Base-by-base conservation (phyloP, 2,329 filamentous ascomycete genomes). In the Mycosphaerella sp. region DNA sequence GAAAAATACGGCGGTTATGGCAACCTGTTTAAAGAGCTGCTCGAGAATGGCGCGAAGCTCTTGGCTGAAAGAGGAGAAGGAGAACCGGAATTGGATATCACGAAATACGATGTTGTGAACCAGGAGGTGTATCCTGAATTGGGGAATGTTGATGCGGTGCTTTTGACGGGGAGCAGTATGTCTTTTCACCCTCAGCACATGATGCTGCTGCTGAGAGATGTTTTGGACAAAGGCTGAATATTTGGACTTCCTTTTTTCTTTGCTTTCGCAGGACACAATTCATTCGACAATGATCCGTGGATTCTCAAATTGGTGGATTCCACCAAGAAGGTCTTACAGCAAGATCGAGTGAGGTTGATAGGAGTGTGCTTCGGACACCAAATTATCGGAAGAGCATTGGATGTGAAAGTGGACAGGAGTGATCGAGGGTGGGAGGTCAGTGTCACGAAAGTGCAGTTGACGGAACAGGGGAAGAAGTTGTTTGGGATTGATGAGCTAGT, bases 351-450 rank as follows among this genome's bases (percentile, higher is more conserved):
- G 6, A 79, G 81, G 32, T 70, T 90, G n/a, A 75, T 95, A 13
- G 89, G 88, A 9, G 78, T 93, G 13, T 95, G 89, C 70, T 95
- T 91, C 67, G 89, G 89, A 4, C 89, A 94, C 67, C 88, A 95
- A 72, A 89, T 95, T 62, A 72, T 93, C 39, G 87, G 79, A 1
- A 77, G 88, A 46, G 86, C 87, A 1, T 66, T 90, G 59, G 86
- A 82, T 3, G 78, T 72, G 16, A 78, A 79, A 60, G 85, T 94
- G 2, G 82, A 76, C 32, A 73, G 81, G 48, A 87, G 80, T 65
- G 76, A 81, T 18, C 68, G 72, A 16, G 88, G 87, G 2, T 95
- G 89, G 89, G 89, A 95, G 71, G 73, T 87, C n/a, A 82, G 85
- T 44, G 88, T 93, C 2, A 79, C 79, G 18, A 77, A 82, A 25